phyloP scores from a whole-genome alignment of 306 rosid species.

The Castanopsis chinensis region DNA sequence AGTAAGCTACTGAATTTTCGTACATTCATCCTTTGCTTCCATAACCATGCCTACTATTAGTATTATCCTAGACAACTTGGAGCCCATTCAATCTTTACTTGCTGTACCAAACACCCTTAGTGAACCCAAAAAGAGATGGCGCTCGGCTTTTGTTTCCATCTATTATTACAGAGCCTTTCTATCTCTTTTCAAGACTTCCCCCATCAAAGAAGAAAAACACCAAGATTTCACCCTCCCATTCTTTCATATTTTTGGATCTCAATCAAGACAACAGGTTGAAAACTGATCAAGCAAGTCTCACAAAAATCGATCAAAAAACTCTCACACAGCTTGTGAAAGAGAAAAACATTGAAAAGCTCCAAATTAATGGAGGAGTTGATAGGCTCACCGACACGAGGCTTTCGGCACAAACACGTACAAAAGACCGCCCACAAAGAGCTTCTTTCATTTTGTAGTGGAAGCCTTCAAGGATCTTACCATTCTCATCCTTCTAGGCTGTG shows the following conservation, averaged over 20 bases:
- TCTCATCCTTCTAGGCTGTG: slow-evolving; percentile 32
- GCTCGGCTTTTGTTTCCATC: slow-evolving; percentile 30
- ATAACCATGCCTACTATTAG: too few relatives aligned
- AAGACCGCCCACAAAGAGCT: slow-evolving; percentile 17
- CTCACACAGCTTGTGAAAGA: slow-evolving; percentile 37
- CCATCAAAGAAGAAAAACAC: background rate
- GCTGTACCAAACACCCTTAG: background rate
- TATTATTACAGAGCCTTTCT: slow-evolving; percentile 36
- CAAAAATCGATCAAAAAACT: slow-evolving; percentile 1
- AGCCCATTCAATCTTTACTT: background rate
- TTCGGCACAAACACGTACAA: slow-evolving; percentile 20
- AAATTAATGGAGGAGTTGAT: slow-evolving; percentile 26
- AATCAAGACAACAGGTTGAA: background rate
- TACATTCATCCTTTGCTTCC: too few relatives aligned
- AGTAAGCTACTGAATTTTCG: too few relatives aligned
- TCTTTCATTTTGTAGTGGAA: slow-evolving; percentile 28
- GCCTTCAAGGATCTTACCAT: slow-evolving; percentile 36
- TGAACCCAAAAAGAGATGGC: slow-evolving; percentile 31
- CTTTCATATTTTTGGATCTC: slow-evolving; percentile 9
- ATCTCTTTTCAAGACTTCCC: background rate
- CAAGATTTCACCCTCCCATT: background rate
- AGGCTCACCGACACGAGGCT: background rate
- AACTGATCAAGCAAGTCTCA: background rate
- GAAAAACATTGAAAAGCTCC: slow-evolving; percentile 18
- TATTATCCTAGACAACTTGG: too few relatives aligned